Evolutionary conservation across 768 basidiomycete species (phyloP), one percentile per base, ranked within the genome.

Genomic region (Pisolithus orientalis): DNA sequence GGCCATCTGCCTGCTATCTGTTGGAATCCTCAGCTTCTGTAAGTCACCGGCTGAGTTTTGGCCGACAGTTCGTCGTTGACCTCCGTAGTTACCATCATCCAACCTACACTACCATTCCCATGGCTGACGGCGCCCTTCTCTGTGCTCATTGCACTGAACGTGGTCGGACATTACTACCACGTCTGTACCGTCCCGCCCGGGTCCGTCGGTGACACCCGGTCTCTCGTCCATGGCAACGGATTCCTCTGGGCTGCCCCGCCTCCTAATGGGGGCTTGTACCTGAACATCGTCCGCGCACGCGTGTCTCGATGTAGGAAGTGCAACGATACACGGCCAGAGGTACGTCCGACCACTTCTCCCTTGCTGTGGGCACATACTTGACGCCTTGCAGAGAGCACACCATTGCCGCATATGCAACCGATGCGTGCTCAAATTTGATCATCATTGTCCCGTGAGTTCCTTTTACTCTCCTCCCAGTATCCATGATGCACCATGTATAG

Each of bases 391-490:
- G 93, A 83, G 94, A 70, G 79, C 94, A 8, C 94, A 97, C 65
- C 94, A 95, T 68, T 96, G 94, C 70, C 79, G 85, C 25, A 85
- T 96, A 63, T 96, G 94, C 66, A 90, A 92, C 59, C 80, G 78
- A 48, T 96, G 94, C 62, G 83, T 96, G 27, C 66, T 97, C 43
- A 93, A 93, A 64, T 94, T 85, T 64, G 91, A 93, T 62, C 91
- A 93, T 60, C 91, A 93, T 66, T 93, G 91, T 71, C 90, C 90
- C 52, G 89, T 91, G 64, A 67, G 87, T 83, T 34, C 34, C 17
- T 45, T 45, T 11, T 53, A 8, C 48, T 25, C 31, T 48, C 2
- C 28, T 48, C 53, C 46, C 51, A 44, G 51, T 32, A 10, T 39
- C 14, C 47, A 11, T 42, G 17, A 44, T 53, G 17, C 49, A 51